phyloP scores from a whole-genome alignment of 192 early-diverging fungal genomes.

The Gamsiella multidivaricata region DNA sequence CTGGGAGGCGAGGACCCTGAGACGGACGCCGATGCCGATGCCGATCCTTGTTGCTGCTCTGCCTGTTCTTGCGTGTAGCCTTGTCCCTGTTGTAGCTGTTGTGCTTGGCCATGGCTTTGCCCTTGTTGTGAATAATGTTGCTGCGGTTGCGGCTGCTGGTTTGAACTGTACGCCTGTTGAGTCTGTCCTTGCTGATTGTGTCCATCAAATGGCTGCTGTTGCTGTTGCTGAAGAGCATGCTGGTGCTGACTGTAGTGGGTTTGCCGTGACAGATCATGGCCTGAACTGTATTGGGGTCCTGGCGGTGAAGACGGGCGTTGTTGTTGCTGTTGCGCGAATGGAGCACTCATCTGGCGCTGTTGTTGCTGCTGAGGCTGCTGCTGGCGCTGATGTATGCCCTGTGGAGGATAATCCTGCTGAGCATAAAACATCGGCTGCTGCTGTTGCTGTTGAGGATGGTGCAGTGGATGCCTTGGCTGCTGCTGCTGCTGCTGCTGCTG shows the following conservation, averaged over 20 bases:
- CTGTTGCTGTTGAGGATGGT: conserved; percentile 5
- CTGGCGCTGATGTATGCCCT: conserved; percentile 1
- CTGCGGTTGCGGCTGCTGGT: neutral
- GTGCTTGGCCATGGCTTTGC: neutral
- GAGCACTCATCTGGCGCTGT: conserved; percentile 3
- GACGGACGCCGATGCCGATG: conserved; percentile 12
- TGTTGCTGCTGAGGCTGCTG: conserved; percentile 8
- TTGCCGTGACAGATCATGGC: neutral
- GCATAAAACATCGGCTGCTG: conserved; percentile 5
- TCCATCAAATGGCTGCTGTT: conserved; percentile 1
- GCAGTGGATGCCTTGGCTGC: neutral
- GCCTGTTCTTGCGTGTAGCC: neutral
- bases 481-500: neutral
- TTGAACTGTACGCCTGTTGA: neutral
- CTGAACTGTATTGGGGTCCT: neutral
- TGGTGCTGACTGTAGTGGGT: conserved; percentile 5
- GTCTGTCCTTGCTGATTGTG: neutral
- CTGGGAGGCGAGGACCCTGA: conserved; percentile 26
- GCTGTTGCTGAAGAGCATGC: conserved; percentile 6
- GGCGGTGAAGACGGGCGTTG: neutral
- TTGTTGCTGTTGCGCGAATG: neutral
- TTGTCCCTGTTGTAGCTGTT: conserved; percentile 6
- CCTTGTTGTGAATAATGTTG: neutral
- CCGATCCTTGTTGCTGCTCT: conserved; percentile 10
- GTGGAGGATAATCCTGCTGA: conserved; percentile 6